Conservation (phyloP, 1,139 yeast species). For the Geotrichum klebahnii region DNA sequence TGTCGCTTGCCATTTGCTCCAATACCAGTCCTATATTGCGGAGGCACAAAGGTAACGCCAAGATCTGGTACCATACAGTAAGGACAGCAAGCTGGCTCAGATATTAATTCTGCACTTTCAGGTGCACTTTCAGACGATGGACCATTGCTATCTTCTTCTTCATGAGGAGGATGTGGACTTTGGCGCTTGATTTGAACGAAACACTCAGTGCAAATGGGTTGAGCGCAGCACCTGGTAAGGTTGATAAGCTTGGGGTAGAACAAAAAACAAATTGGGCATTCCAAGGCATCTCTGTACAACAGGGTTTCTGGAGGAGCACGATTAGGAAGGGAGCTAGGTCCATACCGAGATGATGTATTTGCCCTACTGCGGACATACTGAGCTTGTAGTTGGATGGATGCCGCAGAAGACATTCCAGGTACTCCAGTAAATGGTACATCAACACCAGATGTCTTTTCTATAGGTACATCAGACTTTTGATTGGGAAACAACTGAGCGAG, state of each 20-base stretch:
- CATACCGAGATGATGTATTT: slow-evolving; percentile 20
- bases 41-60: slow-evolving; percentile 75
- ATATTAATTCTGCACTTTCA: slow-evolving; percentile 45
- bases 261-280: slow-evolving; percentile 93
- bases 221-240: slow-evolving; percentile 83
- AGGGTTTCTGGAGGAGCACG: slow-evolving; percentile 38
- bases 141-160: slow-evolving; percentile 37
- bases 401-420: background rate
- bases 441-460: background rate
- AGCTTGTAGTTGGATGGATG: slow-evolving; percentile 14
- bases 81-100: slow-evolving; percentile 90
- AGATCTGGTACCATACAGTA: slow-evolving; percentile 86
- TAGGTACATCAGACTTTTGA: background rate
- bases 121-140: slow-evolving; percentile 17
- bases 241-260: slow-evolving; percentile 78
- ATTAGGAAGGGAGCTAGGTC: slow-evolving; percentile 12
- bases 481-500: background rate
- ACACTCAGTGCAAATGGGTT: slow-evolving; percentile 93
- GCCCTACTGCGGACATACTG: slow-evolving; percentile 21
- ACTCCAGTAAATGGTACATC: background rate
- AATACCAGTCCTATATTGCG: slow-evolving; percentile 42
- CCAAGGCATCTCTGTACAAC: slow-evolving; percentile 63
- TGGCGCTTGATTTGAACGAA: slow-evolving; percentile 90
- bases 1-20: slow-evolving; percentile 10
- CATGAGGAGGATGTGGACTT: slow-evolving; percentile 95